Evolutionary conservation across 202 grass and related monocot species (phyloP), one percentile per base, ranked within the genome.

Genomic region (Schoenoplectus triqueter): DNA sequence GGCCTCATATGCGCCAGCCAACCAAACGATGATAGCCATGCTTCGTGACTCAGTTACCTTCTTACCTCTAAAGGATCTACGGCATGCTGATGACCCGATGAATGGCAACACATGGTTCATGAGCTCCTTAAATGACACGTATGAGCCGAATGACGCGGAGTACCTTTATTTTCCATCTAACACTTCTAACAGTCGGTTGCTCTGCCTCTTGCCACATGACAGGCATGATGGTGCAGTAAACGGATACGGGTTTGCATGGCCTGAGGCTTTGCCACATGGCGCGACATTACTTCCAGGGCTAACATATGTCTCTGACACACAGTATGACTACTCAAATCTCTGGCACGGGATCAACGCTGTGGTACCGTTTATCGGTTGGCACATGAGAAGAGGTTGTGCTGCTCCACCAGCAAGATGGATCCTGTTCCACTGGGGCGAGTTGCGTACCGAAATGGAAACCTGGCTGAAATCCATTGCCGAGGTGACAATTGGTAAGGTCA

Each of bases 391-490:
- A 7, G 70, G 60, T 3, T 95, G 93, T n/a, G n/a, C 56, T 10
- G 60, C 64, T n/a, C 10, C 80, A 7, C 90, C 90, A 0, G 80
- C 80, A 4, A 83, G 90, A 48, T 95, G 87, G 93, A 85, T 86
- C 67, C 69, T 96, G 78, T 93, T 93, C 66, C 93, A 91, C 69
- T 82, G 90, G 62, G 89, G 86, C 42, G 89, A 91, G 67, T 64
- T 93, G 7, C 80, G 87, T 75, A 64, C 73, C 0, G 62, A 22
- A 40, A 88, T 90, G 88, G 84, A 83, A 66, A 2, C 10, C 10
- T 93, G 91, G 89, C 60, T 93, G 11, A 64, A 52, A 51, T 74
- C 56, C 2, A 20, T 93, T 19, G 84, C 82, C 2, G 88, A 87
- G 44, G 91, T 81, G 44, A 14, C 91, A 0, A 90, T 87, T 5